Evolutionary conservation across 306 rosid genomes (phyloP), one percentile per base, ranked within the genome.

Genomic region (Boehmeria nivea): DNA sequence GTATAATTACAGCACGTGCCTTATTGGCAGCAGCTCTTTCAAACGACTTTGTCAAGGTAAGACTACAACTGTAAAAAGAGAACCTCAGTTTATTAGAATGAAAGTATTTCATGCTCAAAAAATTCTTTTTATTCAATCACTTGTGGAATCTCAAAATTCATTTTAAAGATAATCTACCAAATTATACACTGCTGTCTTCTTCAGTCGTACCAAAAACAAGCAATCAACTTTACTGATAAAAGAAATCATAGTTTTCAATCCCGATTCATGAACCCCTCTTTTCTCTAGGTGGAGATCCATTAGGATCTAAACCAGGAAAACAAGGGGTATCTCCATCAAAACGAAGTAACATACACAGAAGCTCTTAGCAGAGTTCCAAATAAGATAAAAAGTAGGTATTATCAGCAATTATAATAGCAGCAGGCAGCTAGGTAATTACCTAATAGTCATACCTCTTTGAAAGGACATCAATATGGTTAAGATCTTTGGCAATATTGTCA

Each of bases 1-100:
- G 75, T 69, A 91, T 91, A 70, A 91, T 91, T 59, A 91, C 80
- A 42, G 99, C 78, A 48, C 96, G 94, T 39, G 99, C 96, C 78
- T 75, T 85, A 83, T 72, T 68, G 63, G 93, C 93, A 16, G 97
- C 97, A 36, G 97, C 97, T 69, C 95, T 89, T 79, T 89, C 93
- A 77, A 76, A 89, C 33, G 97, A 89, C 73, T 83, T 83, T 59
- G 97, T 85, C 78, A 85, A 72, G 68, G 57, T 89, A 24, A 85
- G 87, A 73, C 95, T 83, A 66, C 99, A 85, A 79, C 99, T 91
- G 94, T 56, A 72, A 71, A 61, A 68, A 46, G 61, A 75, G 6
- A 76, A 66, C 53, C 33, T 74, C 63, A 68, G 59, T n/a, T 42
- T 46, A 54, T 60, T 60, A 76, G 65, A 68, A 23, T 15, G 49